Evolutionary conservation across 2,329 filamentous ascomycete species (phyloP), one percentile per base, ranked within the genome.

Genomic region (Sphaerulina populicola): DNA sequence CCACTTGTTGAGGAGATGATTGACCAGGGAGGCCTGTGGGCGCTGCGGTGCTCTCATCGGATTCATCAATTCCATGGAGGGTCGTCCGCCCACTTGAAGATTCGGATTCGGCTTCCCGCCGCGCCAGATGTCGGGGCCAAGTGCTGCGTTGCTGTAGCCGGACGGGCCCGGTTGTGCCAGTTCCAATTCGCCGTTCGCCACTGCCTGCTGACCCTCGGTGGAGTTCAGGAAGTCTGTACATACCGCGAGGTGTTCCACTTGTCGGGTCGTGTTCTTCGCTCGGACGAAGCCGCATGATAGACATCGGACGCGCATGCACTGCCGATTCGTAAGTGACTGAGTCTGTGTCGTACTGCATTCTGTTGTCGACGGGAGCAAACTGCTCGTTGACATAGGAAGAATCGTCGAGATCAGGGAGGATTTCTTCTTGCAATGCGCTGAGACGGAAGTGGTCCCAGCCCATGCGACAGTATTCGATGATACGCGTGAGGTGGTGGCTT

Each of bases 1-100:
- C 62, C 74, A 73, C 47, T 71, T 72, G 40, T 70, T 64, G 55
- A 81, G 73, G 39, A 86, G 77, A 60, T 81, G 72, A 47, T 70
- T 66, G 1, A 81, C 84, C 42, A 86, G 69, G 4, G 78, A 74
- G 6, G 73, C 72, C 10, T 66, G 60, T 29, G 63, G 60, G 52
- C 58, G 57, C 30, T 49, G 53, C 6, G 51, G 56, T 8, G 53
- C 56, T 29, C 55, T 53, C 40, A 38, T 44, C 12, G 31, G 48
- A 65, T 58, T 56, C 23, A 40, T 18, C 35, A 31, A 33, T 15
- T 39, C 43, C 21, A 40, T 50, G 10, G 46, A 46, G 9, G 30
- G 47, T 14, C 50, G 52, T 44, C 53, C 69, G 40, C 72, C 67
- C 43, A 73, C 68, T 47, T 71, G 69, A 18, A 75, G 68, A 50